Conservation (phyloP, 1,139 yeast genomes). For the Yamadazyma spencermartinsiae region DNA sequence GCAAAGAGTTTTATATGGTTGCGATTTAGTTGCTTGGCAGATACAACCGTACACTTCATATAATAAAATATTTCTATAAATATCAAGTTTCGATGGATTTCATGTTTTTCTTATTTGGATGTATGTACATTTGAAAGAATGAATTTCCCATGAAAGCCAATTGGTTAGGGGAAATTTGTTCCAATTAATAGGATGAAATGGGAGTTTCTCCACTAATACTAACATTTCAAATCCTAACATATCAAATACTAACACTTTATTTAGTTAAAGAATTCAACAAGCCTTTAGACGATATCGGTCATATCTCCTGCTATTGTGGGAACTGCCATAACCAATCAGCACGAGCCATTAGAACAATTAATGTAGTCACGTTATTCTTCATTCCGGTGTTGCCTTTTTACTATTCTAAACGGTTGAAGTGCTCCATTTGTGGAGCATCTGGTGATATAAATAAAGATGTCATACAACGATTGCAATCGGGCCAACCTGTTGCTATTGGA, state of each 20-base stretch:
- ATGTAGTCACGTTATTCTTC: conserved; percentile 46
- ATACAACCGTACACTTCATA: not conserved
- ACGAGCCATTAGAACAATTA: conserved; percentile 41
- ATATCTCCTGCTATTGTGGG: conserved; percentile 34
- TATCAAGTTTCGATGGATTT: conserved; percentile 22
- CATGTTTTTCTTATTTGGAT: conserved; percentile 33
- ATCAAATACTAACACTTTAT: conserved; percentile 6
- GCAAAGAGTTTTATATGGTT: too few relatives aligned
- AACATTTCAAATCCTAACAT: too few relatives aligned
- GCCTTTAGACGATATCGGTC: conserved; percentile 28
- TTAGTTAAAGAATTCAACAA: conserved; percentile 32
- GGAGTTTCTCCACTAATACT: not conserved
- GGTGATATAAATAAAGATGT: conserved; percentile 36
- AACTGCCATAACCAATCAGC: conserved; percentile 51
- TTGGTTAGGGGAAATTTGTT: not conserved
- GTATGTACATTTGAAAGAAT: conserved; percentile 20
- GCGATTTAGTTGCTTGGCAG: too few relatives aligned
- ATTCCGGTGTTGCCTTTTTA: conserved; percentile 48
- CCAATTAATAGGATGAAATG: not conserved
- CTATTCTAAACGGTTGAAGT: conserved; percentile 37
- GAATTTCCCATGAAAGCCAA: not conserved
- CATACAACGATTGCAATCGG: conserved; percentile 33
- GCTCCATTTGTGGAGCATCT: conserved; percentile 46
- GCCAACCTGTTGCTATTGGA: conserved; percentile 46
- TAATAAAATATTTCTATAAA: too few relatives aligned